Conservation (phyloP, 129 eudicot species). For the Logfia minima region DNA sequence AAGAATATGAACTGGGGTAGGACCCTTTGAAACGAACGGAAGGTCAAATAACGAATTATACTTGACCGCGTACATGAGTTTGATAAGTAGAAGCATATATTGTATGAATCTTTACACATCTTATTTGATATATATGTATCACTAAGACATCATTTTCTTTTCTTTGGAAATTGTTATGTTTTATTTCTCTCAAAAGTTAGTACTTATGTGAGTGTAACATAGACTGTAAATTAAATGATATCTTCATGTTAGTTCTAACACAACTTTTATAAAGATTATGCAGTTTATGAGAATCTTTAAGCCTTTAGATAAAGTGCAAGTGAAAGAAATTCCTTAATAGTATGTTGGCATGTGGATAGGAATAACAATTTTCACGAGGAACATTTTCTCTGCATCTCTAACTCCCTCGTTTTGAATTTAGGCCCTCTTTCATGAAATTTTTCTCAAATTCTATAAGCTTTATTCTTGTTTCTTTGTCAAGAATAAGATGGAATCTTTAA, state of each 20-base stretch:
- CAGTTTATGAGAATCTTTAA: conserved; percentile 53
- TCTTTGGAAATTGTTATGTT: conserved; percentile 20
- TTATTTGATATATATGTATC: conserved; percentile 29
- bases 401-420: not conserved
- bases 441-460: not conserved
- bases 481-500: conserved; percentile 1
- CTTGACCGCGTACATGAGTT: conserved; percentile 53
- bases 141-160: conserved; percentile 25
- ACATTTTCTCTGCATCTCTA: conserved; percentile 2
- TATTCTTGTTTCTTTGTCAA: not conserved
- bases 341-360: conserved; percentile 69
- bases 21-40: conserved; percentile 40
- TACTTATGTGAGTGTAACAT: not conserved
- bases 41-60: conserved; percentile 46
- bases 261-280: conserved; percentile 39
- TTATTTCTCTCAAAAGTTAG: not conserved
- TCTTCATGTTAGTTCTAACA: conserved; percentile 31
- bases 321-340: conserved; percentile 50
- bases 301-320: conserved; percentile 53
- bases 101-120: conserved; percentile 47
- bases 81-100: conserved; percentile 38
- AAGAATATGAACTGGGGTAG: conserved; percentile 30
- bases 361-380: conserved; percentile 27
- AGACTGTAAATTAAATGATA: not conserved
- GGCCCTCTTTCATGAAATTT: not conserved